These are phyloP conservation scores for Candida germanica DNA, from an alignment of 805 yeast species.

Conservation along the genomic window DNA sequence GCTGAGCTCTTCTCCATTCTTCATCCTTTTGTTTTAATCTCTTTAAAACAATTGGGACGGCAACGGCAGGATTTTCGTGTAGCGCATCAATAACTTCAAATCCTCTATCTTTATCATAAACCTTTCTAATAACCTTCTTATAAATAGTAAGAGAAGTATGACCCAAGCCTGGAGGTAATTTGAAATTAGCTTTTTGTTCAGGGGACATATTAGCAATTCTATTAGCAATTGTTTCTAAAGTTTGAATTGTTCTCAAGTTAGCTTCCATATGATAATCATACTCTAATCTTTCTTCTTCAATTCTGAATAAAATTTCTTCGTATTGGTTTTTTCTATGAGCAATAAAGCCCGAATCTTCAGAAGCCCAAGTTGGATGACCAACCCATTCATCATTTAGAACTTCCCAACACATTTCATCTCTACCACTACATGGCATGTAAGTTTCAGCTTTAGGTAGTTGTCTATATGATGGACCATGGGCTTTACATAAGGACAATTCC, in stretches of 20 bases:
- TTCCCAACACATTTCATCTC: slow-evolving; percentile 99
- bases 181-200: slow-evolving; percentile 83
- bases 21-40: slow-evolving; percentile 97
- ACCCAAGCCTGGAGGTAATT: slow-evolving; percentile 89
- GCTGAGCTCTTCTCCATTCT: slow-evolving; percentile 96
- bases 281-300: slow-evolving; percentile 97
- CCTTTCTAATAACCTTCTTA: slow-evolving; percentile 86
- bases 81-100: slow-evolving; percentile 94
- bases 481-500: slow-evolving; percentile 85
- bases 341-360: slow-evolving; percentile 97
- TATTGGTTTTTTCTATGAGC: slow-evolving; percentile 99
- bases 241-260: slow-evolving; percentile 90
- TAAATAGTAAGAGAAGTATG: slow-evolving; percentile 88
- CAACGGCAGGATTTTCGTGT: slow-evolving; percentile 91
- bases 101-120: slow-evolving; percentile 92
- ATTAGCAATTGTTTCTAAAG: slow-evolving; percentile 90
- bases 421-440: slow-evolving; percentile 95
- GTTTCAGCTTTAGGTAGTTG: slow-evolving; percentile 91
- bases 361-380: slow-evolving; percentile 99
- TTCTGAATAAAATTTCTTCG: slow-evolving; percentile 90
- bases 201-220: slow-evolving; percentile 89
- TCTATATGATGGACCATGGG: slow-evolving; percentile 94
- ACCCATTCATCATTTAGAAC: slow-evolving; percentile 99
- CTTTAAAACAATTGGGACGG: slow-evolving; percentile 89
- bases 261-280: slow-evolving; percentile 96